A percentile compares a stretch with the other conserved stretches of the same genome.
Evolutionary conservation across 1,284 basidiomycete species (phyloP).

Genomic region (Macrocystidia cucumis): DNA sequence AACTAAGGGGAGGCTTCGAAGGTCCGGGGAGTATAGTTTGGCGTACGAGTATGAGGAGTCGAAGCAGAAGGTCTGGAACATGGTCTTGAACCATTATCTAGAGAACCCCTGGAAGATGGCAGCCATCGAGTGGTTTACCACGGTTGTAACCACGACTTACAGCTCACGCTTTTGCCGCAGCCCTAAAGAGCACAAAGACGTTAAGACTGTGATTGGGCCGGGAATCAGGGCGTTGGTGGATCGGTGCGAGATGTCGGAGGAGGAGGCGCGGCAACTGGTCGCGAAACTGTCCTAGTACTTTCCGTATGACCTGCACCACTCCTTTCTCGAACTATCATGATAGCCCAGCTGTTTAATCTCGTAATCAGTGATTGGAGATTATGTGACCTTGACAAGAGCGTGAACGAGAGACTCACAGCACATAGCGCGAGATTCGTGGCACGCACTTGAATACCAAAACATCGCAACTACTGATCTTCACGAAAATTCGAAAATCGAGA

Average conservation of each 20-base stretch:
- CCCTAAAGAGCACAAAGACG: constrained; percentile 7
- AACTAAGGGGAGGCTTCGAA: constrained; percentile 13
- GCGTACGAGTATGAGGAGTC: constrained; percentile 19
- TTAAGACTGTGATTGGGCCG: constrained; percentile 7
- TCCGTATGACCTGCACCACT: too few relatives aligned
- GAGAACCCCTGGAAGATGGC: constrained; percentile 9
- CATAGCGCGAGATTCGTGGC: too few relatives aligned
- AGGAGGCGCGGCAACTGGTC: constrained; percentile 11
- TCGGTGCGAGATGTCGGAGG: constrained; percentile 11
- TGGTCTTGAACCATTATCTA: constrained; percentile 10
- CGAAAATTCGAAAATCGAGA: too few relatives aligned
- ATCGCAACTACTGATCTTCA: too few relatives aligned
- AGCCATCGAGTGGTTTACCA: constrained; percentile 10
- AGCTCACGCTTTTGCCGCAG: constrained; percentile 5
- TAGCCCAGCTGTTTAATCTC: too few relatives aligned
- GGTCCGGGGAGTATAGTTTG: constrained; percentile 7
- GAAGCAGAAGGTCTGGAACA: constrained; percentile 10
- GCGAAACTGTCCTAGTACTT: constrained; percentile 11
- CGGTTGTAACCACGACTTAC: constrained; percentile 9
- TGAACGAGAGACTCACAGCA: too few relatives aligned
- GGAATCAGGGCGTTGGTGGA: constrained; percentile 9
- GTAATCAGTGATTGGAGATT: too few relatives aligned
- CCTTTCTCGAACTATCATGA: too few relatives aligned
- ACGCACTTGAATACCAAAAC: too few relatives aligned
- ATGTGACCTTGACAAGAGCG: too few relatives aligned